phyloP scores from a whole-genome alignment of 331 rosid species.

The Erythrophleum ivorense region DNA sequence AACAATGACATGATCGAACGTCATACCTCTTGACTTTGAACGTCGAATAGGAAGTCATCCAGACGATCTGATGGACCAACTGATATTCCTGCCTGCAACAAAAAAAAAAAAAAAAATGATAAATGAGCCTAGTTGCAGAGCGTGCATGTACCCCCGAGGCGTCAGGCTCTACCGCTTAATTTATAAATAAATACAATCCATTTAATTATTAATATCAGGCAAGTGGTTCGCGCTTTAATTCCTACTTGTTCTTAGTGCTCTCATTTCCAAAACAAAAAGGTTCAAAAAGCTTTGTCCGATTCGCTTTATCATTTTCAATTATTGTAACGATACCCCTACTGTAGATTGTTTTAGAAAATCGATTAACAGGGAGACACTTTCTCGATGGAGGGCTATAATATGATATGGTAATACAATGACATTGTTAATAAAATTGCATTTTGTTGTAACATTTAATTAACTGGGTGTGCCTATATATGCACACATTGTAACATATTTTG shows the following conservation, averaged over 20 bases:
- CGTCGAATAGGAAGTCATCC: slow-evolving; percentile 28
- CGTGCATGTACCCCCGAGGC: slow-evolving; percentile 41
- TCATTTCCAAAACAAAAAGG: not conserved
- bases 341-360: not conserved
- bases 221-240: slow-evolving; percentile 1
- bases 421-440: not conserved
- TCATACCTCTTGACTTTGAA: slow-evolving; percentile 47
- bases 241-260: slow-evolving; percentile 27
- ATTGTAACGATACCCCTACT: not conserved
- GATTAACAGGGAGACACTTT: not conserved
- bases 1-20: slow-evolving; percentile 42
- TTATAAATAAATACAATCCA: not conserved
- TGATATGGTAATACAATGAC: not conserved
- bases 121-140: slow-evolving; percentile 30
- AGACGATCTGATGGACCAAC: slow-evolving; percentile 44
- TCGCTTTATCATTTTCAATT: not conserved
- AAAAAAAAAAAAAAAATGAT: not conserved
- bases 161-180: not conserved
- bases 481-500: too few species aligned
- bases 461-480: not conserved
- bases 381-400: not conserved
- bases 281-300: not conserved
- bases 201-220: not conserved
- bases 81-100: slow-evolving; percentile 28
- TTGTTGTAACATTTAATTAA: not conserved